A percentile compares a stretch with the other conserved stretches of the same genome.
Conservation (phyloP, 2,329 filamentous ascomycete genomes). For the Nannizzia gypsea region DNA sequence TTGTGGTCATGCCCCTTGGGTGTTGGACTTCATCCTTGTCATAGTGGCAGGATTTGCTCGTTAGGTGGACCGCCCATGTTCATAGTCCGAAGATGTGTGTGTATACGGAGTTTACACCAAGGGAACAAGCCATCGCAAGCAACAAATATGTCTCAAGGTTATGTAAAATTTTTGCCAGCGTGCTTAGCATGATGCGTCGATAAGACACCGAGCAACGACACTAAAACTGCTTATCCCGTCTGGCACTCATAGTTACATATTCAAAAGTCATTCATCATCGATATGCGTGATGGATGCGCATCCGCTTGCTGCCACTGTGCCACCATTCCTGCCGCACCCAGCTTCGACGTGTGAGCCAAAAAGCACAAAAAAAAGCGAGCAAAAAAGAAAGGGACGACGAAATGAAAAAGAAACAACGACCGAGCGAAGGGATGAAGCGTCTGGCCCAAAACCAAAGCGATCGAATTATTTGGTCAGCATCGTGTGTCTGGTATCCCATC, state of each 20-base stretch:
- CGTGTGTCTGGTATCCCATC: not conserved
- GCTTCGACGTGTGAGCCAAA: not conserved
- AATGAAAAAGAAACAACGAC: not conserved
- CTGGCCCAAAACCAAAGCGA: not conserved
- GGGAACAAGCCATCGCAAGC: not conserved
- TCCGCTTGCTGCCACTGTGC: not conserved
- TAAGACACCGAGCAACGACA: conserved; percentile 1
- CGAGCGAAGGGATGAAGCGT: not conserved
- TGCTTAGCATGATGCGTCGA: not conserved
- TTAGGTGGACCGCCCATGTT: not conserved
- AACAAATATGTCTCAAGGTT: not conserved
- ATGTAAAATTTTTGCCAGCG: not conserved
- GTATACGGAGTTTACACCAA: not conserved
- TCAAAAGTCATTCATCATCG: not conserved
- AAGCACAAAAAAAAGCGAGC: not conserved
- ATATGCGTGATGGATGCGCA: not conserved
- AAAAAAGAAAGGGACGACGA: not conserved
- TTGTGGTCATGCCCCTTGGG: not conserved
- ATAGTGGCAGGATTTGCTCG: not conserved
- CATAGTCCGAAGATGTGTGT: not conserved
- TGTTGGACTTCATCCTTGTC: conserved; percentile 2
- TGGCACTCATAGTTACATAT: not conserved
- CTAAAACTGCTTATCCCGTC: not conserved
- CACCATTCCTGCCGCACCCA: not conserved
- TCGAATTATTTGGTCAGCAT: not conserved